Evolutionary conservation across 768 basidiomycete genomes (phyloP).

Genomic region (Chalciporus piperatus): DNA sequence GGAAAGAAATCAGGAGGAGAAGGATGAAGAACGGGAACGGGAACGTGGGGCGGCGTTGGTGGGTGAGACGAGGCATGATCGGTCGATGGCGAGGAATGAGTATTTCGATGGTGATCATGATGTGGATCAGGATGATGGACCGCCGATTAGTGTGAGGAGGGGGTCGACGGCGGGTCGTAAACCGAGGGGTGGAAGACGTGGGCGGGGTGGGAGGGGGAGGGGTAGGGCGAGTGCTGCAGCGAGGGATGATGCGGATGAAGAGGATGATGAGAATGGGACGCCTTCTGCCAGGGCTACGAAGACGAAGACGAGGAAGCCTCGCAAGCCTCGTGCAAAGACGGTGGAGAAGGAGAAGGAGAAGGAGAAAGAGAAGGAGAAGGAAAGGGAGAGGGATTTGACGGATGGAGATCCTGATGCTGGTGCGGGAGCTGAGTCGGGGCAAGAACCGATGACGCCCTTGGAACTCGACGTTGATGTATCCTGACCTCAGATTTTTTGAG

Average conservation of each 20-base stretch:
- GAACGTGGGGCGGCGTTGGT: slow-evolving; percentile 49
- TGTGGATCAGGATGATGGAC: slow-evolving; percentile 46
- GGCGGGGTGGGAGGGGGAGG: slow-evolving; percentile 32
- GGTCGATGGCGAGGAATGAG: slow-evolving; percentile 58
- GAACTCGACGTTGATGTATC: slow-evolving; percentile 36
- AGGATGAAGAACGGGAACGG: slow-evolving; percentile 78
- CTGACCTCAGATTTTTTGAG: slow-evolving; percentile 41
- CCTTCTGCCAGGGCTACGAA: slow-evolving; percentile 30
- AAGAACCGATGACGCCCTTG: slow-evolving; percentile 36
- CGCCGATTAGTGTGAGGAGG: slow-evolving; percentile 26
- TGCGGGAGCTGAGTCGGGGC: slow-evolving; percentile 30
- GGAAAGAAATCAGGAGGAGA: slow-evolving; percentile 63
- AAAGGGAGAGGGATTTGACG: slow-evolving; percentile 30
- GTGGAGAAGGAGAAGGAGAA: slow-evolving; percentile 25
- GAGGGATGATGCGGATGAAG: slow-evolving; percentile 38
- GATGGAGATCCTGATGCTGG: slow-evolving; percentile 31
- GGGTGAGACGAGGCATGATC: slow-evolving; percentile 52
- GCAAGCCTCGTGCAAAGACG: slow-evolving; percentile 22
- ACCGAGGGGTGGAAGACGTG: slow-evolving; percentile 24
- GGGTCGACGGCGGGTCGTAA: slow-evolving; percentile 15
- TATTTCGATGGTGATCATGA: slow-evolving; percentile 74
- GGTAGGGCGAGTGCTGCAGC: slow-evolving; percentile 31
- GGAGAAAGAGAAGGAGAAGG: slow-evolving; percentile 27
- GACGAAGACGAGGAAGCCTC: slow-evolving; percentile 30
- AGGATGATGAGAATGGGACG: slow-evolving; percentile 26